These are phyloP conservation scores for Colletotrichum sp. DNA, from an alignment of 2,329 filamentous ascomycete species.

Conservation along the genomic window DNA sequence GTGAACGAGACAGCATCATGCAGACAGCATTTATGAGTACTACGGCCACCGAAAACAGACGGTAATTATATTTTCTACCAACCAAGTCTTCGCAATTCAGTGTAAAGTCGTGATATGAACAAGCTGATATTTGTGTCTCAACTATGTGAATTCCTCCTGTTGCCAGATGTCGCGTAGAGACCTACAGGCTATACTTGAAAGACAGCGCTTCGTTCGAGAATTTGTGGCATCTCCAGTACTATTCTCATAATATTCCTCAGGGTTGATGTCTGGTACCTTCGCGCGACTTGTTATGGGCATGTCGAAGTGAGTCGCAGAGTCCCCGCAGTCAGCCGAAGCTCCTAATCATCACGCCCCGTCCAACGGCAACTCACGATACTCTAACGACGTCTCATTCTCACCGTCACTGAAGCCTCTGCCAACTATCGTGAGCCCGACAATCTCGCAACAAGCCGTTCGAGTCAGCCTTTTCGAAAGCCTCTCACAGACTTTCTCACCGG, in stretches of 20 bases:
- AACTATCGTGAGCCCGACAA: background rate
- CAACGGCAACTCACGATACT: background rate
- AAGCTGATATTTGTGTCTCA: fast-evolving
- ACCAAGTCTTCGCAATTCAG: background rate
- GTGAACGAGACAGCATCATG: background rate
- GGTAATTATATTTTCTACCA: background rate
- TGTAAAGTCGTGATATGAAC: background rate
- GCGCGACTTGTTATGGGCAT: background rate
- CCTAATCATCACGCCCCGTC: background rate
- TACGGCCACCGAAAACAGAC: background rate
- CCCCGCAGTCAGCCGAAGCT: background rate
- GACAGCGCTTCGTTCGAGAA: fast-evolving
- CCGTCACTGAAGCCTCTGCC: background rate
- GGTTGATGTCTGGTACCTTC: background rate
- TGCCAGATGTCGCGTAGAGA: background rate
- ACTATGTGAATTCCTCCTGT: fast-evolving
- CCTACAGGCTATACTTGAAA: background rate
- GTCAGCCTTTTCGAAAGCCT: background rate
- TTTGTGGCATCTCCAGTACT: fast-evolving
- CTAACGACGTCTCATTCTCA: background rate
- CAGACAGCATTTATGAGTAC: background rate
- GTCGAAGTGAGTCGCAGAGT: background rate
- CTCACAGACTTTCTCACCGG: background rate
- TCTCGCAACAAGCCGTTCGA: background rate
- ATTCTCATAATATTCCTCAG: background rate